Base-by-base conservation (phyloP, 176 grass and related monocot species). In the Pontederia crassipes region DNA sequence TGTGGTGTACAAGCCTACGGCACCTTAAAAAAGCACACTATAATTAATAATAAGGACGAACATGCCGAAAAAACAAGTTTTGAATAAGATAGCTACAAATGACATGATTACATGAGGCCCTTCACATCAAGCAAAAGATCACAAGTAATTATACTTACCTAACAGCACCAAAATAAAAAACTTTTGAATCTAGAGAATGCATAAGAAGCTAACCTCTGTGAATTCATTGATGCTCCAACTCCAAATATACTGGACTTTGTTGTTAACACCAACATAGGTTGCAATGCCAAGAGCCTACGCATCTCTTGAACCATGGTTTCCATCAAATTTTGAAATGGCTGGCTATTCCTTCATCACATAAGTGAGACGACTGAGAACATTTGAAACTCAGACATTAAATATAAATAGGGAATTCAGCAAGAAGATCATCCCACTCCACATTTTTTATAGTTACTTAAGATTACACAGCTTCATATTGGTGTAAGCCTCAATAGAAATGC, bases 251-350 rank as follows among this genome's bases (percentile, higher is more conserved):
- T 64, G 65, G 79, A 58, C 71, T 97, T 97, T 54, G 92, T 85
- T 57, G 80, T 79, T 75, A 97, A 67, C 53, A 97, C 81, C 70
- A 97, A 75, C 67, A 82, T 61, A 80, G 87, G 81, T 69, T 91
- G 87, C 83, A 80, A 69, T 62, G 75, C 66, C 28, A 91, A 85
- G 67, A 97, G 53, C 54, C 62, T 80, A 62, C 45, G 75, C 69
- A 88, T 76, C 70, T 88, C 79, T 15, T 97, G 63, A 65, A 97
- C 81, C 73, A 88, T 68, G 70, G 55, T 75, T 91, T 88, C 83
- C 9, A 68, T 53, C 64, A 75, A 48, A 62, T 59, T 82, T 66
- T 91, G 83, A 48, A 77, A 64, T 67, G 86, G 80, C 67, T 78
- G 40, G 52, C 27, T 73, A 47, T 72, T 88, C 75, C 86, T 96